A percentile compares a stretch with the other conserved stretches of the same genome.
These are phyloP conservation scores for Xanthoconium stramineum DNA, from an alignment of 768 basidiomycete genomes.

Conservation along the genomic window DNA sequence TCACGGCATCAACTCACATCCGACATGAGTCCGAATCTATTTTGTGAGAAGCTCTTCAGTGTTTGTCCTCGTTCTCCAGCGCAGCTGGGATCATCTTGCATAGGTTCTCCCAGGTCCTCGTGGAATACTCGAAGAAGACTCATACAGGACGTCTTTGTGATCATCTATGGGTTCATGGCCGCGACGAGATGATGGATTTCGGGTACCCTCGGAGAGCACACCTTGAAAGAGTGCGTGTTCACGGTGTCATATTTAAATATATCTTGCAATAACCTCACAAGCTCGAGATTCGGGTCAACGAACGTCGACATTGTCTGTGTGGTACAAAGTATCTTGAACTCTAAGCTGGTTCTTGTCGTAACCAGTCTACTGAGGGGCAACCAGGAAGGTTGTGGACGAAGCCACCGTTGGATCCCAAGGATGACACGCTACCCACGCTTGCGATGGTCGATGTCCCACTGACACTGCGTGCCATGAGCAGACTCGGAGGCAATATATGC, in stretches of 20 bases:
- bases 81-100: too few species aligned
- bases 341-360: conserved; percentile 8
- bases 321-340: neutral
- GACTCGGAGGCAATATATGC: conserved; percentile 6
- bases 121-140: conserved; percentile 83
- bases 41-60: too few species aligned
- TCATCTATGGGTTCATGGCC: conserved; percentile 97
- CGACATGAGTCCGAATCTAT: too few species aligned
- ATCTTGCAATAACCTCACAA: conserved; percentile 99
- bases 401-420: conserved; percentile 9
- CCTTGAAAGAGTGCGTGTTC: conserved; percentile 86
- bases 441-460: conserved; percentile 21
- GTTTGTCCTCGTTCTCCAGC: too few species aligned
- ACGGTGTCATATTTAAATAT: conserved; percentile 46
- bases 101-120: conserved; percentile 28
- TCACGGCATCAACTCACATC: too few species aligned
- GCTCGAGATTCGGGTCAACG: conserved; percentile 83
- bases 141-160: conserved; percentile 99
- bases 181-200: conserved; percentile 99
- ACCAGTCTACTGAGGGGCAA: conserved; percentile 30
- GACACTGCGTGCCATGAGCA: conserved; percentile 14
- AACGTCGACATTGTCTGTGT: neutral
- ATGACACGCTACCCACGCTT: conserved; percentile 22
- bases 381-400: conserved; percentile 4
- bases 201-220: conserved; percentile 99